Evolutionary conservation across 2,329 filamentous ascomycete species (phyloP).

Genomic region (Microdochium trichocladiopsis): DNA sequence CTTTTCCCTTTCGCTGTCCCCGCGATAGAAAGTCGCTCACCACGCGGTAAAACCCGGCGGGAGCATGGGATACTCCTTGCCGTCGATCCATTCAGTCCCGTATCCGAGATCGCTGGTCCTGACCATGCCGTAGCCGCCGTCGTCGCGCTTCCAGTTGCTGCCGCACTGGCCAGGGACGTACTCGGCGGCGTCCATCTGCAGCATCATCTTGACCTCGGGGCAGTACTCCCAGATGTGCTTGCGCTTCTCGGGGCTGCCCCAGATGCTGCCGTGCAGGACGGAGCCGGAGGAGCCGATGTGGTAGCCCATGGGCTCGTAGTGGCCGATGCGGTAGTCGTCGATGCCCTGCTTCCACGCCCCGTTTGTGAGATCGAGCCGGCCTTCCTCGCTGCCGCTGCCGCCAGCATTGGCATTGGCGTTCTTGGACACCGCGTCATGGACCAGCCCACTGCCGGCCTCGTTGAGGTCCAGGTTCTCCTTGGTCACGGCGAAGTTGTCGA

Average conservation of each 20-base stretch:
- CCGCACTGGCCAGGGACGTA: constrained; percentile 41
- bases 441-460: not conserved
- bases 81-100: constrained; percentile 32
- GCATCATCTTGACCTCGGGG: constrained; percentile 50
- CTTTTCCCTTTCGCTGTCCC: not conserved
- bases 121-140: constrained; percentile 9
- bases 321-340: constrained; percentile 43
- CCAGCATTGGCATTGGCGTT: not conserved
- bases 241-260: constrained; percentile 38
- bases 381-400: not conserved
- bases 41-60: constrained; percentile 26
- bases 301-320: constrained; percentile 52
- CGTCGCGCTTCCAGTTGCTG: constrained; percentile 34
- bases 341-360: constrained; percentile 21
- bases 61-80: constrained; percentile 29
- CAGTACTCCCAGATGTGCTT: constrained; percentile 49
- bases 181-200: constrained; percentile 45
- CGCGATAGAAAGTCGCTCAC: constrained; percentile 8
- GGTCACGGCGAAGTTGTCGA: not conserved
- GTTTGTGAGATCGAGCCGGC: not conserved
- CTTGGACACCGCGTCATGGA: not conserved
- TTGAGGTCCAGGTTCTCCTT: not conserved
- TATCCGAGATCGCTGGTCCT: constrained; percentile 19
- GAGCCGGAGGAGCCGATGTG: constrained; percentile 44
- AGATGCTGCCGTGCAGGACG: constrained; percentile 36